Base-by-base conservation (phyloP, 371 early-diverging fungal species). In the Apophysomyces ossiformis region DNA sequence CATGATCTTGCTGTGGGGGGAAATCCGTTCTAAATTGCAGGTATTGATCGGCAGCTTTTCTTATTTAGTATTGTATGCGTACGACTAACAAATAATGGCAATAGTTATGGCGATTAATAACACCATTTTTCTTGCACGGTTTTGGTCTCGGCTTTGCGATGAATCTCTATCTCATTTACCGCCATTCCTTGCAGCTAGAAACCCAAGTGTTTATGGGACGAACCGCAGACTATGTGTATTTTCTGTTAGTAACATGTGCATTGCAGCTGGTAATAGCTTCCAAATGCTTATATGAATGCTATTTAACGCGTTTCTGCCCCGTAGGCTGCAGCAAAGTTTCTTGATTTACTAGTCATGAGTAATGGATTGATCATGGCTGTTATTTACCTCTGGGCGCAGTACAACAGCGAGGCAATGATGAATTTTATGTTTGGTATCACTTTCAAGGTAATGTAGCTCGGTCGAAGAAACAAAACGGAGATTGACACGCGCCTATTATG, bases 201-300 rank as follows among this genome's bases (percentile, higher is more conserved):
- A 79, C 72, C 13, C 74, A 84, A 18, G 83, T 87, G n/a, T 96
- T 89, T 75, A 75, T 65, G 5, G 89, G 90, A 1, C 78, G 89
- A 16, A 84, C 89, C 8, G 95, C 95, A 1, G 96, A 96, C 69
- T 95, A 91, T 61, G 82, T 91, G 38, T 94, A 86, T 73, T 93
- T 92, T 58, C 62, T 92, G 26, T 43, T 88, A 8, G 76, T 92
- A 61, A 74, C 79, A 61, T 74, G 85, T 64, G 62, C 64, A 16
- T 37, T 78, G 21, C 78, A 83, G 60, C 58, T 83, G 68, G 73
- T 73, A 63, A 41, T 11, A 43, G 58, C 46, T 44, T 12, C 32
- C 32, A 16, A 21, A 36, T 54, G 35, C 11, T 41, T 41, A 11
- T 41, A 41, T 11, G 13, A 41, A 4, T 4, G 41, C 1, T 41